Base-by-base conservation (phyloP, 768 basidiomycete species). In the Tricholoma terreum region DNA sequence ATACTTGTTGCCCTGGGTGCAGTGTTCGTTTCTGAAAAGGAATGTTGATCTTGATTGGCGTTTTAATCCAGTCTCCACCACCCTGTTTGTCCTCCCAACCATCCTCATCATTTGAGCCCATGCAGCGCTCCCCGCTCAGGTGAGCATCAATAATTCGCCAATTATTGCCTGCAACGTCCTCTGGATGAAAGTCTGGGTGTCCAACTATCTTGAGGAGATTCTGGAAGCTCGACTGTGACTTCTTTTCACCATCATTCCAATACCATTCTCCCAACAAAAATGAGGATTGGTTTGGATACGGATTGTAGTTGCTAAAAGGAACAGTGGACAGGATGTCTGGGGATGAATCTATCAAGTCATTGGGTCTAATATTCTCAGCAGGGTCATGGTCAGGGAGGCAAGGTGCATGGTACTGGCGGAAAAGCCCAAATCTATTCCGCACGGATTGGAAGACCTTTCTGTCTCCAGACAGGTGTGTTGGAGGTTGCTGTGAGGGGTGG, bases 11-110 rank as follows among this genome's bases (percentile, higher is more conserved):
- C 1, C 57, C 57, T 1, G 61, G 56, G 24, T 27, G 22, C 46
- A 49, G 15, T 49, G 36, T 42, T 33, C 8, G 36, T 45, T 49
- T 30, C 11, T 61, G 64, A 35, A 61, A 54, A 1, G 65, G 61
- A 8, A 61, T 51, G 31, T n/a, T 36, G 2, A 62, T 52, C 4
- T 36, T 54, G 9, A 64, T 52, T 1, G 50, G 19, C 11, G 36
- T 59, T 34, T 43, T 33, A 2, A 27, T 67, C 64, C 54, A 69
- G n/a, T 57, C 64, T 51, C 36, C 67, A 54, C 55, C 52, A 27
- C 56, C 30, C 12, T 38, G 9, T 22, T 52, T 10, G 1, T 54
- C 33, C 9, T 52, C 49, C 34, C 34, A 35, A 3, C 14, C 6
- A 19, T 54, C 55, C 3, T 21, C 38, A 48, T 30, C 17, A 15